Evolutionary conservation across 2,329 filamentous ascomycete genomes (phyloP).

Genomic region (Tolypocladium album): DNA sequence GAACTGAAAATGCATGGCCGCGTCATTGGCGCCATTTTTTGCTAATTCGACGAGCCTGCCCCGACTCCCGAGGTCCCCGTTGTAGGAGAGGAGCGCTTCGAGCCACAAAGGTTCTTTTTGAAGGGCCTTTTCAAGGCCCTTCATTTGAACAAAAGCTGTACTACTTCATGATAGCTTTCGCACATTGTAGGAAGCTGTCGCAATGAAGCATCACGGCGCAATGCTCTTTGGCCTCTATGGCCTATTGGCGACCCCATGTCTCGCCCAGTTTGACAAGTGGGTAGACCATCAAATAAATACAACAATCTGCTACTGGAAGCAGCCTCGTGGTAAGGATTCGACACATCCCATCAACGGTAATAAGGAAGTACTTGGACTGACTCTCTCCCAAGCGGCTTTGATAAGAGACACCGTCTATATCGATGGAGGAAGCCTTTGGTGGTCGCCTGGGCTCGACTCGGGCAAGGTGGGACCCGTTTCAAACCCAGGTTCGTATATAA

Average conservation of each 20-base stretch:
- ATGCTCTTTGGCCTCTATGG: constrained; percentile 9
- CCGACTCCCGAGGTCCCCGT: neutral
- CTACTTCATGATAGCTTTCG: neutral
- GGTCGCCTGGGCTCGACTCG: constrained; percentile 37
- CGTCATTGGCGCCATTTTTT: neutral
- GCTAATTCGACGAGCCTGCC: neutral
- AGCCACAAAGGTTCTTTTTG: neutral
- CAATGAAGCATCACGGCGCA: constrained; percentile 9
- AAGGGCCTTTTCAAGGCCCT: neutral
- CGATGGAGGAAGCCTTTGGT: constrained; percentile 49
- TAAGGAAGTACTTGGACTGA: constrained; percentile 8
- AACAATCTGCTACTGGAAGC: constrained; percentile 48
- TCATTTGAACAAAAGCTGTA: neutral
- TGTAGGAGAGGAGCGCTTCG: neutral
- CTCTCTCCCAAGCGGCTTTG: constrained; percentile 33
- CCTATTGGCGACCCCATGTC: constrained; percentile 4
- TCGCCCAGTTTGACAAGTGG: constrained; percentile 38
- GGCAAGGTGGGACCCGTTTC: constrained; percentile 20
- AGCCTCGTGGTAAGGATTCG: constrained; percentile 27
- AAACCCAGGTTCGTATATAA: constrained; percentile 29
- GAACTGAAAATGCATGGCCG: neutral
- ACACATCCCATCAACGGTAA: neutral
- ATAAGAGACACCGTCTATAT: constrained; percentile 54
- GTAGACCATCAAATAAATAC: constrained; percentile 39
- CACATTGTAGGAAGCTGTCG: neutral